phyloP scores from a whole-genome alignment of 371 early-diverging fungal species.

The Lichtheimia ornata region DNA sequence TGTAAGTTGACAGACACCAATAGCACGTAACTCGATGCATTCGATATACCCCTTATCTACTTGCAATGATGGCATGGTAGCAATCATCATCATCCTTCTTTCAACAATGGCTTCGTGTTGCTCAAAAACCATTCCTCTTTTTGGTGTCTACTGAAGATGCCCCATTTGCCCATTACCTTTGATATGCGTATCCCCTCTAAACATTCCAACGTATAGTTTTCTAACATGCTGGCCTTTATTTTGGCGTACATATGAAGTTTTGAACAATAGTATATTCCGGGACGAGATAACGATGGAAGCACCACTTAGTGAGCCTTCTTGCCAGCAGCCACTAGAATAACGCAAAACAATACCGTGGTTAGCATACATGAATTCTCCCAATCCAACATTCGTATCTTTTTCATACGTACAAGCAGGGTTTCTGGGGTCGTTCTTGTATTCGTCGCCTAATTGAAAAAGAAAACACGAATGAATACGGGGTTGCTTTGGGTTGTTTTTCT shows the following conservation, averaged over 20 bases:
- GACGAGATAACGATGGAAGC: background rate
- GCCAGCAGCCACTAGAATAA: constrained; percentile 47
- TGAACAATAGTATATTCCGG: too few species aligned
- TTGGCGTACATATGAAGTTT: too few species aligned
- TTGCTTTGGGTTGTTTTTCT: background rate
- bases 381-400: background rate
- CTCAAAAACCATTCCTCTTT: background rate
- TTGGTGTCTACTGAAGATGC: background rate
- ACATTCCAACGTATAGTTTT: too few species aligned
- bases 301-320: constrained; percentile 54
- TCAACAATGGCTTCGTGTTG: too few species aligned
- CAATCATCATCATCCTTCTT: too few species aligned
- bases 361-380: background rate
- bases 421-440: constrained; percentile 59
- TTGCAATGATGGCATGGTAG: too few species aligned
- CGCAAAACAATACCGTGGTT: constrained; percentile 11
- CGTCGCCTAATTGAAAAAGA: constrained; percentile 34
- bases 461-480: background rate
- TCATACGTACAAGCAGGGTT: constrained; percentile 57
- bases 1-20: too few species aligned
- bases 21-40: too few species aligned
- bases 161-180: background rate
- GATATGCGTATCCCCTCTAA: too few species aligned
- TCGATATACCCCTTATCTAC: too few species aligned
- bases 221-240: too few species aligned